A percentile compares a stretch with the other conserved stretches of the same genome.
These are phyloP conservation scores for Artemisia annua DNA, from an alignment of 129 eudicot species.

Conservation along the genomic window DNA sequence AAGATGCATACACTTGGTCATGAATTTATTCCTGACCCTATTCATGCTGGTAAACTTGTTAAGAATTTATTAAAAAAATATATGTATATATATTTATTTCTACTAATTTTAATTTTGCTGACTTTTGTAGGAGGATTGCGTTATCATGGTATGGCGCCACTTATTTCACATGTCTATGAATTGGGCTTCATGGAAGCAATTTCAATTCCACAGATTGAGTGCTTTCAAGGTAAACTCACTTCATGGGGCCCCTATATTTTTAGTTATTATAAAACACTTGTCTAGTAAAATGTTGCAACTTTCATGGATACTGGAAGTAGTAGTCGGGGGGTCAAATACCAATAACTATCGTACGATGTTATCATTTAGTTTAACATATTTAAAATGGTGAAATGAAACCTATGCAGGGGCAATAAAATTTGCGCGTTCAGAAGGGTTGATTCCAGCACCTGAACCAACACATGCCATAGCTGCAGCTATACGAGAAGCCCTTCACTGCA, in stretches of 20 bases:
- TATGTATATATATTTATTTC: too few species aligned
- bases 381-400: background rate
- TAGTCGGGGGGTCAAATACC: background rate
- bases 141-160: conserved; percentile 96
- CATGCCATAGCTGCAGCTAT: conserved; percentile 98
- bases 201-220: conserved; percentile 83
- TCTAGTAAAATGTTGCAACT: background rate
- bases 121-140: conserved; percentile 77
- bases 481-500: conserved; percentile 91
- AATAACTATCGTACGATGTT: background rate
- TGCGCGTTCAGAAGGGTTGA: conserved; percentile 86
- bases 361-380: background rate
- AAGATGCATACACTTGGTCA: conserved; percentile 99
- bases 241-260: background rate
- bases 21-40: conserved; percentile 92
- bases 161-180: conserved; percentile 85
- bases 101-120: background rate
- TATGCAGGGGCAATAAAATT: conserved; percentile 82
- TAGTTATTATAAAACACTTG: background rate
- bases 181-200: conserved; percentile 84
- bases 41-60: conserved; percentile 69
- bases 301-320: background rate
- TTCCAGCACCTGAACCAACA: conserved; percentile 96
- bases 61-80: too few species aligned
- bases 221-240: conserved; percentile 67